Base-by-base conservation (phyloP, 1,284 basidiomycete species). In the Apiotrichum veenhuisii region DNA sequence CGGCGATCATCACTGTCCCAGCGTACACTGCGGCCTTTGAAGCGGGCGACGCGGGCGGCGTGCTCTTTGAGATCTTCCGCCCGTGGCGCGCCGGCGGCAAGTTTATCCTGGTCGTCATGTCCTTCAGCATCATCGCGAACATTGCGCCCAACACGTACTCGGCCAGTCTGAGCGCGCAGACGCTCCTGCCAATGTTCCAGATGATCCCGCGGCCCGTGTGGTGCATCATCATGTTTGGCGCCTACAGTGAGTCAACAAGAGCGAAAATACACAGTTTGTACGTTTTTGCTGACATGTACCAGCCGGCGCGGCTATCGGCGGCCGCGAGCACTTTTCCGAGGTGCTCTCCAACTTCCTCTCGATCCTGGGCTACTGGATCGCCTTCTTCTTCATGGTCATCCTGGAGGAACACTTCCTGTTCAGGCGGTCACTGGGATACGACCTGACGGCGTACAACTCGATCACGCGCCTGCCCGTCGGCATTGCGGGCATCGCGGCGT, bases 71-170 rank as follows among this genome's bases (percentile, higher is more conserved):
- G 14, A 60, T 69, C 25, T 71, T 71, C 45, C 50, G 49, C 25
- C 63, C 61, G 0, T 72, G 70, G 70, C 59, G 63, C 20, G 67
- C 62, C 0, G 70, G 70, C 27, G 80, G 79, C 36, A 65, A 69
- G 62, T 85, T 87, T 63, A 72, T 86, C 26, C 75, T 85, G 5
- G 82, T 85, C 41, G 58, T 87, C 14, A 74, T 87, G 30, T 76
- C 84, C 0, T 76, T 87, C 43, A 83, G 81, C 12, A 81, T 82
- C 59, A 82, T 84, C 41, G 81, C 82, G 15, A 84, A 83, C 70
- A 82, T 84, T 62, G 83, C 83, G 57, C 81, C 83, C 26, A 84
- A 83, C 68, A 84, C 83, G 14, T 84, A 85, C 64, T 83, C 82
- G 5, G 78, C 81, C 1, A 82, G 80, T 2, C 77, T 85, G 33